Base-by-base conservation (phyloP, 2,329 filamentous ascomycete species). In the Coniochaeta hoffmannii region DNA sequence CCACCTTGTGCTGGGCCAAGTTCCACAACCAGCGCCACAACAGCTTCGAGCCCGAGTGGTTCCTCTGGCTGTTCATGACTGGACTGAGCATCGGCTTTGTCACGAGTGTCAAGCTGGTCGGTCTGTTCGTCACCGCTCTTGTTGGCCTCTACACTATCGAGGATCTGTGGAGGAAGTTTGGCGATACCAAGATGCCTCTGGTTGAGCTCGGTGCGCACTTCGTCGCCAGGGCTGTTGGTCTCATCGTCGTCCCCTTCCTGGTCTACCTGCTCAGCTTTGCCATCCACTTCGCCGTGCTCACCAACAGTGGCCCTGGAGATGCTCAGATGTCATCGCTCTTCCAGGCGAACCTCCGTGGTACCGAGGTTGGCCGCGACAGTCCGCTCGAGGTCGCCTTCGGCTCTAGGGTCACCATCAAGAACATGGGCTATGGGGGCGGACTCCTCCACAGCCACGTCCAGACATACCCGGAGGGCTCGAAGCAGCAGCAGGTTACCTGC, bases 261-360 rank as follows among this genome's bases (percentile, higher is more conserved):
- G 90, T 99, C 65, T 99, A 99, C 76, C 86, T 97, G 74, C 86
- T 97, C 69, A 96, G 91, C 44, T 99, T 99, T 71, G 95, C 89
- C 64, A 74, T 96, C 54, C 94, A 99, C 74, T 99, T 99, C 72
- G 80, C 90, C 59, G 90, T 99, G 60, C 82, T 99, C 57, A 90
- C 95, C 71, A 93, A 90, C 74, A 93, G 87, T 64, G 94, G 94
- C 19, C 94, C 95, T 8, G 94, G 94, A 55, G 94, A 99, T 76
- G 94, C 94, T n/a, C 94, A 99, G 74, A 99, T 99, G 94, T 97
- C 92, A 76, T 99, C 94, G 26, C 83, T 99, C 53, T 99, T 99
- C 82, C 94, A 99, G 71, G 94, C 95, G 50, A 99, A 99, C 68
- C 81, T 99, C 35, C 87, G 85, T 65, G 94, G 94, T 26, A 97